Evolutionary conservation across 2,329 filamentous ascomycete species (phyloP), one percentile per base, ranked within the genome.

Genomic region (Alternaria dauci): DNA sequence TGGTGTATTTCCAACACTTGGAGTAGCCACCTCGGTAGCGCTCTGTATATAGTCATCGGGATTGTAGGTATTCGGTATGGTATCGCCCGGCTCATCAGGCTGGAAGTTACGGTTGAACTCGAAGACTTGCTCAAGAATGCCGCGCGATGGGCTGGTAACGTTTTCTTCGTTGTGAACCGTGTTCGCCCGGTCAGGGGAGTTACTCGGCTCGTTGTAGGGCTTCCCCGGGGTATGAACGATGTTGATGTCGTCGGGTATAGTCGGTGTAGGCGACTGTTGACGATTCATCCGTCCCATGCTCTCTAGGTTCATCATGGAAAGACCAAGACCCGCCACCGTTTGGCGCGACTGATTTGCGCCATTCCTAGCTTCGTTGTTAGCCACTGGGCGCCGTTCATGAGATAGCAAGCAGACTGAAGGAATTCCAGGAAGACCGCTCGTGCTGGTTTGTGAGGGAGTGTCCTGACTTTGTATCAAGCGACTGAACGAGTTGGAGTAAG

Each of bases 21-120:
- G 81, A 16, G 82, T 84, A 6, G 80, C 81, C 30, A 81, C 72
- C 63, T 84, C 82, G 5, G 82, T 84, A 16, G 80, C 80, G 63
- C 81, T 84, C 60, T 76, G 76, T 46, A 78, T 63, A 42, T 78
- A 77, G 14, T 82, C 80, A 20, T 81, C 80, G 1, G 74, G 71
- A 39, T 78, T 72, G 47, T 73, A 73, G 7, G 76, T 77, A 51
- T 78, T 71, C 28, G 76, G 76, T 20, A 78, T 72, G 28, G 76
- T 78, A 51, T 78, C 76, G 39, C 74, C 73, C 11, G 66, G 59
- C 8, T 76, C 55, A 34, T 77, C 68, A 50, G 76, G 68, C 25
- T 76, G 72, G 42, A 77, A 67, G 34, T 71, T 69, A 47, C 67
- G 71, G 54, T 76, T 74, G 66, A 71, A 75, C 11, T 74, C 71